Evolutionary conservation across 306 rosid genomes (phyloP).

Genomic region (barrel medic (Medicago truncatula)): MtrunA17r5.0-ANR NC_053045.1:490501-491000

Average conservation of each 20-base stretch:
- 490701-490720: background rate
- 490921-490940: no score
- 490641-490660: background rate
- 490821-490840: no score
- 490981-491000: no score
- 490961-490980: no score
- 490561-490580: background rate
- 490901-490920: no score
- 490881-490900: no score
- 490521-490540: background rate
- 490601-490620: background rate
- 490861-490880: no score
- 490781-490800: background rate
- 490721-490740: background rate
- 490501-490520: background rate
- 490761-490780: background rate
- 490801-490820: background rate
- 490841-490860: no score
- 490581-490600: background rate
- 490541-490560: background rate
- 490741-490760: background rate
- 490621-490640: background rate
- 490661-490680: background rate
- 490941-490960: no score
- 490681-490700: no score